Evolutionary conservation across 1,139 yeast genomes (phyloP), one percentile per base, ranked within the genome.

Genomic region (Dujonia santamariae): DNA sequence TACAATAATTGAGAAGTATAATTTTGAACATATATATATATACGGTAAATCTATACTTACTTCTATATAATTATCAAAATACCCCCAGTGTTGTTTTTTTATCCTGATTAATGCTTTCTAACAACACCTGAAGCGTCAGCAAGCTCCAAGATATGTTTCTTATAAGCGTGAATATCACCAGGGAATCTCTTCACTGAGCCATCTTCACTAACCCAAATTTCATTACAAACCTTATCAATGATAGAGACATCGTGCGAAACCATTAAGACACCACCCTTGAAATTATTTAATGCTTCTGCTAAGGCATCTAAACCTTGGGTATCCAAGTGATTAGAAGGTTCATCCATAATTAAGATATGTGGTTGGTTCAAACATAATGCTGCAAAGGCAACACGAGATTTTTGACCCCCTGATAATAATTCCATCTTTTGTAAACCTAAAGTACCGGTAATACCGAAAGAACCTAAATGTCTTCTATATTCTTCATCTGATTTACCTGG

Each of bases 271-370:
- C 98, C 98, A 55, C 98, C 98, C 54, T 86, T 77, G 72, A 90
- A 92, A 43, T 78, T 80, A 45, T 73, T 79, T 53, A 92, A 72
- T 1, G 97, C 97, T 27, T 84, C 94, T 6, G 95, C 82, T 44
- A 92, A 72, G 1, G 98, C 97, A 60, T 92, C 98, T 53, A 92
- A 36, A 76, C 97, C 98, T 34, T 95, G 85, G 12, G 96, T 90
- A 82, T 92, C 99, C 75, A 92, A 79, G 63, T 92, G 99, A 67
- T 92, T 92, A 8, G 97, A 87, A 62, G 99, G 99, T 73, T 94
- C 99, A 70, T 92, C 99, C 48, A 92, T 70, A 54, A 92, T 79
- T 50, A 92, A 71, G 31, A 92, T 80, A 56, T 92, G 98, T n/a
- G 98, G 98, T 45, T 83, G 84, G 45, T 77, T 76, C 52, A 92